Evolutionary conservation across 202 grass and related monocot genomes (phyloP), one percentile per base, ranked within the genome.

Genomic region (Digitaria exilis): DNA sequence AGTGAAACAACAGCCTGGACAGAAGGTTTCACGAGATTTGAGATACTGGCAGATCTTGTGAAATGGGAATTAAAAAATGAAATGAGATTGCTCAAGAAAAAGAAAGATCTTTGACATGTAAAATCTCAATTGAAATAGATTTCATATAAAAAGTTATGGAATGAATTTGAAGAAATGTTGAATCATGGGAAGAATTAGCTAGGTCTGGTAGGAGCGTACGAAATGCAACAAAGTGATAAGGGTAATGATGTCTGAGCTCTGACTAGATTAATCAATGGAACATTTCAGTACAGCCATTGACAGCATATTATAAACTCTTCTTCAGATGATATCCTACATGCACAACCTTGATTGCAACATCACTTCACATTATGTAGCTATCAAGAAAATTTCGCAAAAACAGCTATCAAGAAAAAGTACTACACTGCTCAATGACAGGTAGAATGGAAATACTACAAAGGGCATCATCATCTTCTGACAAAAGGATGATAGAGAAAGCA

Each of bases 1-100:
- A 96, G 73, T 4, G 93, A 94, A 69, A 94, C 91, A 37, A 94
- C 89, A 28, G 89, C 96, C 96, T 98, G 84, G 21, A 67, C 69
- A 35, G 37, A 78, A 75, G 19, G 4, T 49, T 66, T 82, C 21
- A 45, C 3, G 28, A 30, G 41, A 48, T 70, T 21, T 76, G 16
- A 90, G 41, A 54, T 62, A 65, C 7, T 12, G 32, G 1, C 1
- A 52, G 49, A 3, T 55, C 13, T 25, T 28, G 46, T 46, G 22
- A 54, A 41, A 28, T 41, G 7, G 22, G 3, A 9, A 13, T 63
- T 19, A 14, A 13, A 2, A 46, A 60, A 59, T 42, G 25, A 28
- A 30, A 49, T 63, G 30, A 48, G 30, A 28, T 13, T 78, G 28
- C 30, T 65, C 4, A 32, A 34, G 25, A 4, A 1, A 32, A 48